Evolutionary conservation across 2,329 filamentous ascomycete species (phyloP), one percentile per base, ranked within the genome.

Genomic region (Talaromyces albobiverticillius): DNA sequence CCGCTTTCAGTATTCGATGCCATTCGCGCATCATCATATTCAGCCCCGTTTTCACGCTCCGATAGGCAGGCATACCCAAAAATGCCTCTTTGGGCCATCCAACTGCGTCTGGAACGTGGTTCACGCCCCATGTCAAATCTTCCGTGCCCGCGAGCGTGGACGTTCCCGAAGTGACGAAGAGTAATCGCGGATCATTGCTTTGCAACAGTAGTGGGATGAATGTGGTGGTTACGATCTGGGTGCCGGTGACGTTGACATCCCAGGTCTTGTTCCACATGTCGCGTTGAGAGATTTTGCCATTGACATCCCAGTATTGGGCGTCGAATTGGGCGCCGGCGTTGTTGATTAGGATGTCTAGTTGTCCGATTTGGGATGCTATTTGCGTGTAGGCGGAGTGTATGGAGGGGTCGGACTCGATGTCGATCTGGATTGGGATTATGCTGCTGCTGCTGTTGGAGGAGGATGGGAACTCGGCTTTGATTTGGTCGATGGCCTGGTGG

Each of bases 261-360:
- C 74, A 82, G 6, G 76, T 64, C 46, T 72, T 70, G 60, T 77
- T 79, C 59, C 74, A 79, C 22, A 68, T 61, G 22, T 74, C 67
- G 6, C 80, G 74, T 7, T 60, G 10, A 13, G 43, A 38, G 4
- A 58, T 13, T 10, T 53, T 50, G 16, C 46, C 54, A 26, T 16
- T 11, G 2, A 13, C 10, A 3, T n/a, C n/a, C n/a, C n/a, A n/a
- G n/a, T 45, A n/a, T 4, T 46, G 11, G 8, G 29, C 36, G 16
- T 57, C 56, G 16, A 54, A 51, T 6, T 32, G 26, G 9, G 47
- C 48, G 74, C 79, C 82, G 0, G 78, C 82, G 51, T 85, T 85
- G 67, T 84, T 84, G 55, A 85, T 64, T 0, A 85, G 71, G 1
- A 71, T 66, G 47, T 85, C 82, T 2, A 85, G 36, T 11, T 65